These are phyloP conservation scores for Ilex paraguariensis DNA, from an alignment of 305 asterid genomes.

Conservation along the genomic window DNA sequence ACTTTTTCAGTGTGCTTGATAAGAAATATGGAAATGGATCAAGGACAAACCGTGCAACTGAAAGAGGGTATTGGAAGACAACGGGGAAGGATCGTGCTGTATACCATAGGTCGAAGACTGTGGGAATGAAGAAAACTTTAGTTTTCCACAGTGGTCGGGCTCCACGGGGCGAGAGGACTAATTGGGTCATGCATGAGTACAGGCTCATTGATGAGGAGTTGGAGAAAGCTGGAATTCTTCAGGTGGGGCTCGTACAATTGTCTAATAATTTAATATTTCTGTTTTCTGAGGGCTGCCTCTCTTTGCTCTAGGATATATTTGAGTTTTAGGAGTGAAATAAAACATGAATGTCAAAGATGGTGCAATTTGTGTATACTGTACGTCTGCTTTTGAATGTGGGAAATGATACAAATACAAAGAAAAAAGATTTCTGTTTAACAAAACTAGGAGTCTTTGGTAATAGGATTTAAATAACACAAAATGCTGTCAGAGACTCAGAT, in stretches of 20 bases:
- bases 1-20: constrained; percentile 84
- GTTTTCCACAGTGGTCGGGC: constrained; percentile 95
- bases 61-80: constrained; percentile 96
- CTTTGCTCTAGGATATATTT: not conserved
- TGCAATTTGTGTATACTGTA: not conserved
- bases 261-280: not conserved
- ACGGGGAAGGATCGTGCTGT: constrained; percentile 95
- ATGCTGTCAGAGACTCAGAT: too few relatives aligned
- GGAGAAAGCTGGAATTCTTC: constrained; percentile 62
- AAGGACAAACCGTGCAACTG: constrained; percentile 92
- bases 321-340: not conserved
- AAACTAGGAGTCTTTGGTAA: not conserved
- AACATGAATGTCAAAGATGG: not conserved
- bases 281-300: not conserved
- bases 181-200: constrained; percentile 99
- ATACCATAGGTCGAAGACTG: constrained; percentile 51
- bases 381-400: not conserved
- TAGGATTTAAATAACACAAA: too few relatives aligned
- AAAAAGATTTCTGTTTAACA: not conserved
- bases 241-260: constrained; percentile 36
- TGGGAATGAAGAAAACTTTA: constrained; percentile 97
- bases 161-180: constrained; percentile 84
- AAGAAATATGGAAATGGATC: constrained; percentile 92
- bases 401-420: not conserved
- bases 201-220: constrained; percentile 68